A percentile compares a stretch with the other conserved stretches of the same genome.
Evolutionary conservation across 1,284 basidiomycete species (phyloP).

Genomic region (Ganoderma leucocontextum): DNA sequence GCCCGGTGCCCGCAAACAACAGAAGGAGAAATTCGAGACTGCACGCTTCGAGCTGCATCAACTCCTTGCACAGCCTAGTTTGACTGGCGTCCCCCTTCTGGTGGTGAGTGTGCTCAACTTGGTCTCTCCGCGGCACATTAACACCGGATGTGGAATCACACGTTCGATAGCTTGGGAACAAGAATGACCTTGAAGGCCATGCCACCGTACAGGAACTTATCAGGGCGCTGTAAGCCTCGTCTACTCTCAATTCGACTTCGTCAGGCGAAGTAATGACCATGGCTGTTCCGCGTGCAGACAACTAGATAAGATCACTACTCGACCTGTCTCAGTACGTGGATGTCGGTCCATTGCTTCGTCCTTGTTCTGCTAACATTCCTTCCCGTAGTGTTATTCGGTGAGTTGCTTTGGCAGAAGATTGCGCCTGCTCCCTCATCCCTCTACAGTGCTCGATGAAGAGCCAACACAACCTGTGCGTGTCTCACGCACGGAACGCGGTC

Average conservation of each 20-base stretch:
- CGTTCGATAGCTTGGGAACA: slow-evolving; percentile 82
- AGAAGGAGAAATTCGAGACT: slow-evolving; percentile 86
- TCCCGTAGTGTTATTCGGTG: slow-evolving; percentile 80
- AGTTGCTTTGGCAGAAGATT: slow-evolving; percentile 36
- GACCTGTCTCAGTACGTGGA: slow-evolving; percentile 83
- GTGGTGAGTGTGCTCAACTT: slow-evolving; percentile 64
- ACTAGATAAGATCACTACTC: slow-evolving; percentile 83
- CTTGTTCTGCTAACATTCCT: slow-evolving; percentile 17
- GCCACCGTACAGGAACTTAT: slow-evolving; percentile 87
- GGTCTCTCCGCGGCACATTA: slow-evolving; percentile 28
- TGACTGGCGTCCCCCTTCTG: slow-evolving; percentile 86
- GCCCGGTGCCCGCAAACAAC: slow-evolving; percentile 15
- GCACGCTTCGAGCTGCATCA: slow-evolving; percentile 93
- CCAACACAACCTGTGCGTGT: slow-evolving; percentile 85
- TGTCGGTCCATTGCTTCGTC: slow-evolving; percentile 5
- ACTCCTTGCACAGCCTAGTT: slow-evolving; percentile 76
- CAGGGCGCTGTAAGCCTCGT: slow-evolving; percentile 69
- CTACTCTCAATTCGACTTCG: slow-evolving; percentile 15
- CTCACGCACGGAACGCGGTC: neutral
- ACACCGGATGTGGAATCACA: neutral
- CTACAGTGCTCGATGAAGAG: slow-evolving; percentile 91
- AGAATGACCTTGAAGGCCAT: slow-evolving; percentile 89
- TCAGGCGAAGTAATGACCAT: slow-evolving; percentile 14
- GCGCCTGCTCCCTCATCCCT: slow-evolving; percentile 32
- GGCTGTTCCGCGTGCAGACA: slow-evolving; percentile 53